A percentile compares a stretch with the other conserved stretches of the same genome.
Conservation (phyloP, 495 filamentous ascomycete species). For the Saxophila tyrrhenica region DNA sequence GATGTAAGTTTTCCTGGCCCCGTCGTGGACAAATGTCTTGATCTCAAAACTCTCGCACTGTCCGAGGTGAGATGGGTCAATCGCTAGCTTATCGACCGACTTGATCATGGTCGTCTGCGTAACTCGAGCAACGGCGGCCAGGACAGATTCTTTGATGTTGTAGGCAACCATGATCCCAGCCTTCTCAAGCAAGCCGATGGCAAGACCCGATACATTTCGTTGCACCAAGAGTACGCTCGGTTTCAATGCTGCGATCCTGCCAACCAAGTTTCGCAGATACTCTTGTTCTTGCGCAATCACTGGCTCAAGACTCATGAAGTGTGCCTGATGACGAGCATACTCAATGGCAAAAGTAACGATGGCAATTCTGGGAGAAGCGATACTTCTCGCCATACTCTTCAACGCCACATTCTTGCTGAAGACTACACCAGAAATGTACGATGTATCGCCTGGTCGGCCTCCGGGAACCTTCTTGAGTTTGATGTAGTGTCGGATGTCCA, state of each 20-base stretch:
- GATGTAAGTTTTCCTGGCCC: constrained; percentile 85
- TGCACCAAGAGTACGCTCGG: constrained; percentile 82
- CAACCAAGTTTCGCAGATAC: constrained; percentile 84
- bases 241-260: constrained; percentile 73
- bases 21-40: constrained; percentile 79
- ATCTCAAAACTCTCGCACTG: constrained; percentile 79
- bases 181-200: constrained; percentile 73
- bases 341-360: constrained; percentile 94
- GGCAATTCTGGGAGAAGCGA: constrained; percentile 72
- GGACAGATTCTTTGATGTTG: constrained; percentile 91
- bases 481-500: constrained; percentile 97
- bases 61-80: constrained; percentile 67
- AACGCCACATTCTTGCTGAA: constrained; percentile 95
- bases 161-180: constrained; percentile 85
- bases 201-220: constrained; percentile 80
- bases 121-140: constrained; percentile 87
- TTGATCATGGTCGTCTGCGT: constrained; percentile 84
- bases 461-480: constrained; percentile 95
- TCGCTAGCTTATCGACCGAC: constrained; percentile 86
- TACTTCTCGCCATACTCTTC: constrained; percentile 87
- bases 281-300: constrained; percentile 96
- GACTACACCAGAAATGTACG: constrained; percentile 88
- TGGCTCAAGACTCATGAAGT: constrained; percentile 96
- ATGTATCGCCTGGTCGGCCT: constrained; percentile 78
- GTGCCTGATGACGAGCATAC: constrained; percentile 86